Evolutionary conservation across 345 rosid species (phyloP).

Genomic region (Odontarrhena argentea): DNA sequence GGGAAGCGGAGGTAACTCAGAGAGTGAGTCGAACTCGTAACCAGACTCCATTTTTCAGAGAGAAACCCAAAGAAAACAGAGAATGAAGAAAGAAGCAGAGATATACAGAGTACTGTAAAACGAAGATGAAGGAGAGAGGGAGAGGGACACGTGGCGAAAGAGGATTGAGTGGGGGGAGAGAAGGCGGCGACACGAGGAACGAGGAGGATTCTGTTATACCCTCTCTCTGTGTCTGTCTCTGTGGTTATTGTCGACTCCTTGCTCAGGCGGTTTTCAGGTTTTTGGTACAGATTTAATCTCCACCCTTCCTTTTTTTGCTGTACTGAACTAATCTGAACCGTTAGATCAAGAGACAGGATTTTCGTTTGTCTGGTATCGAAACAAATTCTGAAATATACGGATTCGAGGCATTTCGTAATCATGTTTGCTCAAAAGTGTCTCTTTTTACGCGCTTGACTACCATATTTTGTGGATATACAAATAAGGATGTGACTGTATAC

Average conservation of each 20-base stretch:
- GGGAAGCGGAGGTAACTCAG: conserved; percentile 38
- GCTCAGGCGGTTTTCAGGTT: conserved; percentile 35
- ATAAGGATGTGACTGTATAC: background rate
- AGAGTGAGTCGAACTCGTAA: conserved; percentile 25
- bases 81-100: background rate
- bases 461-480: no score
- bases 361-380: conserved; percentile 33
- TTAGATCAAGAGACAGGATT: conserved; percentile 27
- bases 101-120: no score
- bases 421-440: background rate
- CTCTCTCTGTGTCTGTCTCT: conserved; percentile 6
- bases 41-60: conserved; percentile 27
- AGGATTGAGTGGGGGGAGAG: conserved; percentile 2
- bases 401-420: background rate
- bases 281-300: conserved; percentile 11
- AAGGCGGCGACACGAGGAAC: conserved; percentile 46
- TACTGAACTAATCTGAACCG: conserved; percentile 14
- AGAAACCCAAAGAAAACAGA: no score
- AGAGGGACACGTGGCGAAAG: conserved; percentile 37
- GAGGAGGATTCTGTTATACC: conserved; percentile 41
- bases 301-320: conserved; percentile 19
- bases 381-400: conserved; percentile 29
- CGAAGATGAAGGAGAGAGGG: no score
- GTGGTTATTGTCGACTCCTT: conserved; percentile 22
- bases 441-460: background rate